Conservation (phyloP, 164 flowering plant species). For the Macadamia integrifolia region DNA sequence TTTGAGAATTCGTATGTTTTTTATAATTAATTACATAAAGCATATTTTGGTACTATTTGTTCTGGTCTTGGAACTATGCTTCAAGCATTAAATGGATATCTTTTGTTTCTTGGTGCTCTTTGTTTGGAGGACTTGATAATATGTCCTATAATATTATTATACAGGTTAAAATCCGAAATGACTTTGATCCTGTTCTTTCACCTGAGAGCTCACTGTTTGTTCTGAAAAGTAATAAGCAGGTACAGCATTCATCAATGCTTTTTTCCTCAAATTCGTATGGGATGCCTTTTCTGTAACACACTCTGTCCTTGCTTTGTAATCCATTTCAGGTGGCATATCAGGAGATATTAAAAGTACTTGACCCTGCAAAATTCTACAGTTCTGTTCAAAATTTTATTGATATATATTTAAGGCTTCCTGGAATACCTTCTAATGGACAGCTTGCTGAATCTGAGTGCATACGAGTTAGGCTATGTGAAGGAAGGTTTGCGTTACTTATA, state of each 20-base stretch:
- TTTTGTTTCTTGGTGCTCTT: not conserved
- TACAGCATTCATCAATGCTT: conserved; percentile 18
- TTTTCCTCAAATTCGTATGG: not conserved
- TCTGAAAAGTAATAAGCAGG: conserved; percentile 91
- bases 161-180: conserved; percentile 97
- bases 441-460: conserved; percentile 91
- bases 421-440: conserved; percentile 70
- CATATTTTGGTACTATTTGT: not conserved
- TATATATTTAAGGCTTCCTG: conserved; percentile 80
- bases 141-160: conserved; percentile 5
- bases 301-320: conserved; percentile 4
- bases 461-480: conserved; percentile 96
- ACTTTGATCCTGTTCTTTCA: conserved; percentile 98
- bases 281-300: conserved; percentile 10
- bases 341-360: conserved; percentile 81
- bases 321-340: conserved; percentile 70
- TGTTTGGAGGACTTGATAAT: not conserved
- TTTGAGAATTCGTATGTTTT: not conserved
- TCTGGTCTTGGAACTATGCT: not conserved
- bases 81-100: too few species aligned
- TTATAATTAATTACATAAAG: too few species aligned
- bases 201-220: conserved; percentile 98
- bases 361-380: conserved; percentile 78
- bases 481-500: conserved; percentile 91
- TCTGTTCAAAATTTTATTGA: conserved; percentile 92